These are phyloP conservation scores for Rhynchospora pubera DNA, from an alignment of 176 grass and related monocot genomes.

Conservation along the genomic window DNA sequence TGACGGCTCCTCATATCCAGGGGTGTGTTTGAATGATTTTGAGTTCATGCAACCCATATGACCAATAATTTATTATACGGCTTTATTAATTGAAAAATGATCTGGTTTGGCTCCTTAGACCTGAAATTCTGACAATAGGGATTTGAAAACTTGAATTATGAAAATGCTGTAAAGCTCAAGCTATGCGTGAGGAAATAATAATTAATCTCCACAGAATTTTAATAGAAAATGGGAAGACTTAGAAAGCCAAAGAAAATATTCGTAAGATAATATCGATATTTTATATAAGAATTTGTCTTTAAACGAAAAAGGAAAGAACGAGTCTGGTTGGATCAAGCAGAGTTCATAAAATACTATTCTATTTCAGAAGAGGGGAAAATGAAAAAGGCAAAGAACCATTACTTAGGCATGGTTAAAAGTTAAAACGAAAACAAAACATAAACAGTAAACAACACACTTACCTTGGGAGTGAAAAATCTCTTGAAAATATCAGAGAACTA, in stretches of 20 bases:
- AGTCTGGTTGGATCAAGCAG: not conserved
- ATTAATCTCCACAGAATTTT: not conserved
- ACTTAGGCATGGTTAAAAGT: too few relatives aligned
- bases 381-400: too few relatives aligned
- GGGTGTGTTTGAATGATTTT: slow-evolving; percentile 30
- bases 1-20: slow-evolving; percentile 39
- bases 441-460: not conserved
- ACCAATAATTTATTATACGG: not conserved
- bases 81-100: not conserved
- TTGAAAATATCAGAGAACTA: not conserved
- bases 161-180: not conserved
- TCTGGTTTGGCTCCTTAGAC: not conserved
- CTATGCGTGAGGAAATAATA: not conserved
- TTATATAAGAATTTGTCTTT: not conserved
- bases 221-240: not conserved
- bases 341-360: too few relatives aligned
- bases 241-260: not conserved
- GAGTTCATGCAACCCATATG: slow-evolving; percentile 53
- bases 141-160: not conserved
- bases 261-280: not conserved
- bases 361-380: too few relatives aligned
- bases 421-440: not conserved
- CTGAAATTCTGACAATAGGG: not conserved
- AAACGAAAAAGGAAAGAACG: not conserved
- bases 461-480: not conserved